Conservation (phyloP, 2,329 filamentous ascomycete species). For the Xylaria sp. region DNA sequence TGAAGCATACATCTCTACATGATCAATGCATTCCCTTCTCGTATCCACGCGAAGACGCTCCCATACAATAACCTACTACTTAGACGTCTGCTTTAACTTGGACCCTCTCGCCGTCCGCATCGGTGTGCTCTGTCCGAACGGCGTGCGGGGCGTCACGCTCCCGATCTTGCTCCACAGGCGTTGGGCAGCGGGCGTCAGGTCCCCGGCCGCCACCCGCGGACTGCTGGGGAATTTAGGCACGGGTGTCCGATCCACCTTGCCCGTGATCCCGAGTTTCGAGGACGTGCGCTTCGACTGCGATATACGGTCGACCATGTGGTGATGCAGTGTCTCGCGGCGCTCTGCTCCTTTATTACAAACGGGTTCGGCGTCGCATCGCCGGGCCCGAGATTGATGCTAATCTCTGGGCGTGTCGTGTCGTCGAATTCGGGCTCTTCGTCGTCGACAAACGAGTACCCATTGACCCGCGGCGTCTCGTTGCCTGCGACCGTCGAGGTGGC, state of each 20-base stretch:
- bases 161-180: conserved; percentile 69
- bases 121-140: conserved; percentile 49
- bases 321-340: conserved; percentile 81
- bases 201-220: conserved; percentile 57
- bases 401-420: conserved; percentile 51
- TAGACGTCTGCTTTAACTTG: conserved; percentile 44
- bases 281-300: conserved; percentile 72
- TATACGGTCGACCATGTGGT: conserved; percentile 84
- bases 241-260: conserved; percentile 63
- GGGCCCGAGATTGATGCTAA: conserved; percentile 65
- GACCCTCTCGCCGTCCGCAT: conserved; percentile 42
- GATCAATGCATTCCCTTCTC: neutral
- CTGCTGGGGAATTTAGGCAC: conserved; percentile 75
- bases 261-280: conserved; percentile 63
- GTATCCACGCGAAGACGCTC: neutral
- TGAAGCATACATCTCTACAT: neutral
- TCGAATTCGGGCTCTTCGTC: conserved; percentile 69
- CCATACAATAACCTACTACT: conserved; percentile 26
- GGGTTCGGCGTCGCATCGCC: conserved; percentile 73
- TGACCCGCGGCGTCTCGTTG: conserved; percentile 85
- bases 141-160: conserved; percentile 46
- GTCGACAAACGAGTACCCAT: conserved; percentile 93
- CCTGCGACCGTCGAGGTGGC: conserved; percentile 64
- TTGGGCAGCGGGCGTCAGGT: conserved; percentile 76
- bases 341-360: conserved; percentile 78